Base-by-base conservation (phyloP, 208 protist genomes). In the Trypanosoma lewisi region DNA sequence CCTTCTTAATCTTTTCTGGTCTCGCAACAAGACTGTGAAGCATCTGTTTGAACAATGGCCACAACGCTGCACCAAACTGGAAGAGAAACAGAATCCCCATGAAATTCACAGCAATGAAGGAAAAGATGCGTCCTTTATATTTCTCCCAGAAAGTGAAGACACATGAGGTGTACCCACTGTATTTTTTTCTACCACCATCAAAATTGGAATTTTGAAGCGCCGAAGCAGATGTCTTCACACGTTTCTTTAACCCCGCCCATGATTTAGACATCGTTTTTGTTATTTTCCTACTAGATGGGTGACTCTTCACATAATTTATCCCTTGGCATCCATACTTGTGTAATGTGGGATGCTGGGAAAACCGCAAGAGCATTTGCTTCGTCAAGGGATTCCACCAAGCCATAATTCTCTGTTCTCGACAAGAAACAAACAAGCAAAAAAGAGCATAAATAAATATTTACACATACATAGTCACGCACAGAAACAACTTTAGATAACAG, bases 31-130 rank as follows among this genome's bases (percentile, higher is more conserved):
- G 25, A 51, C 45, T 42, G 31, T 19, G 54, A 11, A 69, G 54
- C 21, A 77, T 52, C 27, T 72, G 54, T 42, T 59, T 82, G 42
- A 69, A 2, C 28, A 47, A 57, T 34, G 71, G 51, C 73, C 70
- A 83, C 1, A 85, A 4, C 58, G 73, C 63, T 14, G 73, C 74
- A 4, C 70, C 54, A 27, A 87, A 65, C 31, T 89, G 77, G 49
- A 85, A 50, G n/a, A 87, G 23, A 8, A 94, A 44, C 25, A 94
- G 25, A 48, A 94, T 71, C 23, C 58, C 68, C 65, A 94, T 76
- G 36, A 91, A 75, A 63, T 94, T 91, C 0, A 80, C 80, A 42
- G 70, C 66, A 30, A 91, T 59, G 59, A 94, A 94, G 27, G 75
- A 76, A 28, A 80, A 45, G 0, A 81, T 37, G 36, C 70, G 54